Conservation (phyloP, 2,329 filamentous ascomycete species). For the Trichoderma brevicompactum region DNA sequence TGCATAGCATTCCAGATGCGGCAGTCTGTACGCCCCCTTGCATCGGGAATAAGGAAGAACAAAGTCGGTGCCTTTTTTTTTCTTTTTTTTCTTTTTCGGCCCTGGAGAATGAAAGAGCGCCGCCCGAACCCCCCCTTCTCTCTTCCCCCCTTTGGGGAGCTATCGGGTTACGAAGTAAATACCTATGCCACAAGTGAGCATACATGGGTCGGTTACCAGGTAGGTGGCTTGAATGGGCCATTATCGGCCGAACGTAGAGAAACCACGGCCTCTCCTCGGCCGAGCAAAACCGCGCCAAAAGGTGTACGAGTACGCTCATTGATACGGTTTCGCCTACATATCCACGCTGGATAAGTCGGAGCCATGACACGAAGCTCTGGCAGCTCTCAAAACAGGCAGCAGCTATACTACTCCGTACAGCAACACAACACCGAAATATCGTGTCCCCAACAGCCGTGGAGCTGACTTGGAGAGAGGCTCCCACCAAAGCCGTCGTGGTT, state of each 20-base stretch:
- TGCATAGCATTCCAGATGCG: not conserved
- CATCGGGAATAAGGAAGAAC: conserved; percentile 7
- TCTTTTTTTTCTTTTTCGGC: not conserved
- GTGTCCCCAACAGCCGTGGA: no score
- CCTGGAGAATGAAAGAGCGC: not conserved
- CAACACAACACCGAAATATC: no score
- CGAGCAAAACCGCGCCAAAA: conserved; percentile 3
- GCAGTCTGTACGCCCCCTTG: conserved; percentile 6
- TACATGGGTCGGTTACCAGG: conserved; percentile 3
- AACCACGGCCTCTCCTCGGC: conserved; percentile 3
- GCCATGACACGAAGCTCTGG: not conserved
- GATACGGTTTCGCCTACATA: no score
- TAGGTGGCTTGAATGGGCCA: not conserved
- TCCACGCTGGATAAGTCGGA: not conserved
- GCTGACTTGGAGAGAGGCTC: no score
- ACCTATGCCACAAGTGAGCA: not conserved
- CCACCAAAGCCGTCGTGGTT: no score
- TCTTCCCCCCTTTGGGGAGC: not conserved
- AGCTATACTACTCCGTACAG: no score
- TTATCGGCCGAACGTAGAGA: conserved; percentile 8
- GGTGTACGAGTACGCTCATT: not conserved
- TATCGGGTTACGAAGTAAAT: not conserved
- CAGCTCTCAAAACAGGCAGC: not conserved
- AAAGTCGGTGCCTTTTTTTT: not conserved
- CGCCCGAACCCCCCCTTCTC: no score